Conservation (phyloP, 2,329 filamentous ascomycete genomes). For the Aspergillus felis region DNA sequence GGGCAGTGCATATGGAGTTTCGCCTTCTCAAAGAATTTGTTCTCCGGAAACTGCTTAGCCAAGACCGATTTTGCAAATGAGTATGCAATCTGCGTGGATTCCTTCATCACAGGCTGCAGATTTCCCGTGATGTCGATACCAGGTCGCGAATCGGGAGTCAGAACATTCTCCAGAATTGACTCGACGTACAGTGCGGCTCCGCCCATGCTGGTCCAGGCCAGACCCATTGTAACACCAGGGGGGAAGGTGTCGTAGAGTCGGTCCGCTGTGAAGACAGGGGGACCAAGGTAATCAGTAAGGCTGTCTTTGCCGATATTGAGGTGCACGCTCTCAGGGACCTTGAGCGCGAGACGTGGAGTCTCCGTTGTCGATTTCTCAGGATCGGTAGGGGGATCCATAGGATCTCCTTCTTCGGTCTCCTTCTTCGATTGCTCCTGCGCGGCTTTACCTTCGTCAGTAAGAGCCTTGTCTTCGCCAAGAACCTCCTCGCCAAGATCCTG, state of each 20-base stretch:
- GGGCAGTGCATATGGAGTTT: slow-evolving; percentile 94
- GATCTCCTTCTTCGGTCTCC: slow-evolving; percentile 58
- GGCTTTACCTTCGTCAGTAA: slow-evolving; percentile 81
- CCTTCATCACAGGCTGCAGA: slow-evolving; percentile 95
- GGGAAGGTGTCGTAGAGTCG: slow-evolving; percentile 91
- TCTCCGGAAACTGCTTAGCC: slow-evolving; percentile 79
- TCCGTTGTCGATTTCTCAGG: slow-evolving; percentile 43
- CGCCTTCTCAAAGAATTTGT: slow-evolving; percentile 94
- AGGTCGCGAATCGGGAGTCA: slow-evolving; percentile 69
- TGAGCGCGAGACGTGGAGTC: slow-evolving; percentile 68
- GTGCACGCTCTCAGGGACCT: slow-evolving; percentile 82
- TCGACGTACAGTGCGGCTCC: slow-evolving; percentile 96
- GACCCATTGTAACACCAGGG: slow-evolving; percentile 91
- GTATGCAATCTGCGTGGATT: slow-evolving; percentile 92
- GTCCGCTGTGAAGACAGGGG: slow-evolving; percentile 92
- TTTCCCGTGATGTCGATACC: slow-evolving; percentile 90
- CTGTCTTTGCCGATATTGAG: slow-evolving; percentile 84
- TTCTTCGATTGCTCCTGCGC: slow-evolving; percentile 58
- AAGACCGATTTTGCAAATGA: slow-evolving; percentile 90
- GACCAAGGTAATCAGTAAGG: slow-evolving; percentile 93
- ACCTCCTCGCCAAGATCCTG: slow-evolving; percentile 85
- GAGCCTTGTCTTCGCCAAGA: slow-evolving; percentile 72
- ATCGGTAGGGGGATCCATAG: slow-evolving; percentile 57
- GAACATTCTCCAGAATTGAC: slow-evolving; percentile 82
- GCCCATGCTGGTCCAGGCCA: slow-evolving; percentile 97